Conservation (phyloP, 2,329 filamentous ascomycete genomes). For the Didymella sp. region DNA sequence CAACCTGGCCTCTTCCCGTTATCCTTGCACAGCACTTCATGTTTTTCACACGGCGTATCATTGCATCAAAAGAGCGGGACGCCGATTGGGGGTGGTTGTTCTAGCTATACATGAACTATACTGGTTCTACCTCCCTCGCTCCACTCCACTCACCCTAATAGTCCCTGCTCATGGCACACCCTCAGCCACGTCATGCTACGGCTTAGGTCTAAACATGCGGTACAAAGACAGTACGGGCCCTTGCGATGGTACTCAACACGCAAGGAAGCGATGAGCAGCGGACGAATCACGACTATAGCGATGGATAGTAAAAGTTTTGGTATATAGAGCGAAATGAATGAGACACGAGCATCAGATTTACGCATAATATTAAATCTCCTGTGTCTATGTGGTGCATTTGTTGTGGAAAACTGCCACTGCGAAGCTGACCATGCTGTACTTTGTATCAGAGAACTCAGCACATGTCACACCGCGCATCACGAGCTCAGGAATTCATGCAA, state of each 20-base stretch:
- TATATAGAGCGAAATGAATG: conserved; percentile 18
- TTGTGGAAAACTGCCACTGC: not conserved
- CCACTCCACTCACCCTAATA: conserved; percentile 21
- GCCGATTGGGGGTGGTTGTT: conserved; percentile 28
- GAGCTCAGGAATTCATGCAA: not conserved
- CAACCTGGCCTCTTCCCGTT: conserved; percentile 23
- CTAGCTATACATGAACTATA: conserved; percentile 38
- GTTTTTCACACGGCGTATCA: conserved; percentile 40
- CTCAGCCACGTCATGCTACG: not conserved
- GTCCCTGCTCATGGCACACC: conserved; percentile 10
- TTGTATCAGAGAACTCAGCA: not conserved
- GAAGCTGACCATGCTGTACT: not conserved
- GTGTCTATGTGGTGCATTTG: not conserved
- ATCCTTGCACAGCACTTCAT: conserved; percentile 26
- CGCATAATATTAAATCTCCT: not conserved
- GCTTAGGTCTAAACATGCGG: not conserved
- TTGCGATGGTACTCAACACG: not conserved
- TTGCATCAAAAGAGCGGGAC: conserved; percentile 37
- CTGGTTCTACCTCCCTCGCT: conserved; percentile 26
- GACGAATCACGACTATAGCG: conserved; percentile 14
- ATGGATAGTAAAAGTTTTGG: conserved; percentile 21
- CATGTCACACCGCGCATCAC: too few relatives aligned
- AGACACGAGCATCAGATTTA: conserved; percentile 14
- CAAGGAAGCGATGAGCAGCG: conserved; percentile 6
- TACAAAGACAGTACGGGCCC: not conserved